Percentiles rank a stretch among this genome's conserved stretches.
These are phyloP conservation scores for Colletotrichum sp. DNA, from an alignment of 2,329 filamentous ascomycete genomes.

Conservation along the genomic window DNA sequence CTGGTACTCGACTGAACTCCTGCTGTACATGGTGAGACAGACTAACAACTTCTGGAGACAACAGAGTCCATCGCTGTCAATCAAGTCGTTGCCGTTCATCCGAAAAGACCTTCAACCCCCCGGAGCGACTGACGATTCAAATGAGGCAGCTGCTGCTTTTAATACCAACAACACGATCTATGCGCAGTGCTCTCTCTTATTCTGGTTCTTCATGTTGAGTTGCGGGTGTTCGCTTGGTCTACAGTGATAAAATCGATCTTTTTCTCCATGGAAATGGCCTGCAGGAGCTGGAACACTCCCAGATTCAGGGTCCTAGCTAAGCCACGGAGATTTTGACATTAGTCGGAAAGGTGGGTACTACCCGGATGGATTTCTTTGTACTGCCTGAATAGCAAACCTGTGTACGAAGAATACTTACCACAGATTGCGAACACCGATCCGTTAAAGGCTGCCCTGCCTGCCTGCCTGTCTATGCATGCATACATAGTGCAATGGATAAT, in stretches of 20 bases:
- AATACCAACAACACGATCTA: background rate
- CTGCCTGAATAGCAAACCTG: background rate
- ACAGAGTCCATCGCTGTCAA: background rate
- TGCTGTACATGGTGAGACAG: background rate
- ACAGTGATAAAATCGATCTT: accelerated
- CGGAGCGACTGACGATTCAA: background rate
- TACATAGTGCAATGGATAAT: background rate
- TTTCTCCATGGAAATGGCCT: background rate
- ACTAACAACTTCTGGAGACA: background rate
- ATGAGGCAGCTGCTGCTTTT: background rate
- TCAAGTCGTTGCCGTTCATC: background rate
- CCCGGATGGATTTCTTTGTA: background rate
- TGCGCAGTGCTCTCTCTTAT: background rate
- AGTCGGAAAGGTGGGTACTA: background rate
- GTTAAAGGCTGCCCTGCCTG: background rate
- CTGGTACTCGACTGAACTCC: background rate
- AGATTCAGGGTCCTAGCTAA: background rate
- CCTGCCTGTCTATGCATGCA: background rate
- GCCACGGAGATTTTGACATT: background rate
- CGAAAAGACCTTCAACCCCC: background rate
- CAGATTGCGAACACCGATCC: accelerated
- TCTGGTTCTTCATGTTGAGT: background rate
- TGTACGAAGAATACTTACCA: background rate
- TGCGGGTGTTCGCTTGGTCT: background rate
- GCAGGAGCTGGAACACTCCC: background rate